phyloP scores from a whole-genome alignment of 257 asterid species.

The Gentiana macrophylla region DNA sequence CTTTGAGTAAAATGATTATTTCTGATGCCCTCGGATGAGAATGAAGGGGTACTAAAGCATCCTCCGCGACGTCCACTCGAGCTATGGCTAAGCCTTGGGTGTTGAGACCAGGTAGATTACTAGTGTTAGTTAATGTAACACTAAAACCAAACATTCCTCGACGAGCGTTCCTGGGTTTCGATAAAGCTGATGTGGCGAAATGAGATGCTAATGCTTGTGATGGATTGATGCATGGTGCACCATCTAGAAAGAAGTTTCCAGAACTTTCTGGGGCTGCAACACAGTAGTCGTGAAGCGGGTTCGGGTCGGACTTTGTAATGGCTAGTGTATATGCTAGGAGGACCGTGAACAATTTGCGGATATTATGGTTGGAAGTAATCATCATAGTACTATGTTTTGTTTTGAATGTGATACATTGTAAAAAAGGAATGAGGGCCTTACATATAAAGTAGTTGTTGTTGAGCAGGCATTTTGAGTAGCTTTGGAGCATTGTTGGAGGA shows the following conservation, averaged over 20 bases:
- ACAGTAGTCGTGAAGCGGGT: conserved; percentile 52
- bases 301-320: conserved; percentile 28
- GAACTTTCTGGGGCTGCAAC: conserved; percentile 25
- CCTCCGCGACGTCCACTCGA: conserved; percentile 33
- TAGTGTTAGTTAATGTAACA: conserved; percentile 25
- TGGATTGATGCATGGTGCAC: conserved; percentile 49
- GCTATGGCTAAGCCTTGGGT: conserved; percentile 57
- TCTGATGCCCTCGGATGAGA: conserved; percentile 71
- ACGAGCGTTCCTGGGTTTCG: conserved; percentile 25
- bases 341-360: conserved; percentile 11
- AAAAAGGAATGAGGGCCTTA: not conserved
- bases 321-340: conserved; percentile 12
- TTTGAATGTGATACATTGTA: not conserved
- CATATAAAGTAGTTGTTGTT: not conserved
- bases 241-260: conserved; percentile 19
- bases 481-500: conserved; percentile 39
- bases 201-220: conserved; percentile 21
- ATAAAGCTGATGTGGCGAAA: conserved; percentile 48
- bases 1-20: conserved; percentile 41
- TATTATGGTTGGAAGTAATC: conserved; percentile 6
- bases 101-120: conserved; percentile 34
- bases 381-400: conserved; percentile 14
- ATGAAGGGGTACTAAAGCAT: conserved; percentile 48
- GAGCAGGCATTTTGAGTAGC: conserved; percentile 33
- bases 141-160: conserved; percentile 29